Conservation (phyloP, 805 yeast species). For the Suhomyces vadensis region DNA sequence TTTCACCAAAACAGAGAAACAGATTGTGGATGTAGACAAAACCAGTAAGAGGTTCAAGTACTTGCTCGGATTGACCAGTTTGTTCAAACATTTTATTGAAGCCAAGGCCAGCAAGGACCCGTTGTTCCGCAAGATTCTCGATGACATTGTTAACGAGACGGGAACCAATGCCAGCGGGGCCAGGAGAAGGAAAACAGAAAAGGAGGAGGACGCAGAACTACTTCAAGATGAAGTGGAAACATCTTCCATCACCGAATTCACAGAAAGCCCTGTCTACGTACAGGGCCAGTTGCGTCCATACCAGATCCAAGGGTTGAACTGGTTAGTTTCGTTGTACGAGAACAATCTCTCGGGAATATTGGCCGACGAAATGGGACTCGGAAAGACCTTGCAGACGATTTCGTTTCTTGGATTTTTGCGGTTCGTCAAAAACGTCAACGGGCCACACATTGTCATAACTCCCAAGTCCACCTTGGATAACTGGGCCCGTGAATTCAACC, state of each 20-base stretch:
- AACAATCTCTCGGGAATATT: slow-evolving; percentile 72
- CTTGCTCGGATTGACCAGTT: slow-evolving; percentile 60
- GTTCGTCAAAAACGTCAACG: slow-evolving; percentile 56
- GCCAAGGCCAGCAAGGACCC: slow-evolving; percentile 64
- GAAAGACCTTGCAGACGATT: slow-evolving; percentile 79
- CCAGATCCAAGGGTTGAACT: slow-evolving; percentile 78
- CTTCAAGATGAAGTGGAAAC: slow-evolving; percentile 52
- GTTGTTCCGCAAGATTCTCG: slow-evolving; percentile 52
- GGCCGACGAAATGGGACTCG: slow-evolving; percentile 87
- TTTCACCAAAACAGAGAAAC: slow-evolving; percentile 36
- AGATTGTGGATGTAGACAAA: slow-evolving; percentile 52
- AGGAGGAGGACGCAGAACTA: slow-evolving; percentile 77
- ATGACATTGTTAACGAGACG: slow-evolving; percentile 33
- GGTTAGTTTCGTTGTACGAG: slow-evolving; percentile 69
- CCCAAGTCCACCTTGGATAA: slow-evolving; percentile 82
- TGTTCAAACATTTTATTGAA: slow-evolving; percentile 69
- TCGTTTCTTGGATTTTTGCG: slow-evolving; percentile 73
- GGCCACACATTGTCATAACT: slow-evolving; percentile 75
- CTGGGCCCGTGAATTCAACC: slow-evolving; percentile 75
- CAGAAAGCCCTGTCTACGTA: slow-evolving; percentile 53
- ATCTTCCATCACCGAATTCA: slow-evolving; percentile 45
- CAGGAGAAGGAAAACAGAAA: slow-evolving; percentile 69
- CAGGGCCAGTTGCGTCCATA: slow-evolving; percentile 67
- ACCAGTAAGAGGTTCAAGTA: slow-evolving; percentile 69
- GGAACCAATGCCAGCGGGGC: slow-evolving; percentile 17